Evolutionary conservation across 2,329 filamentous ascomycete species (phyloP), one percentile per base, ranked within the genome.

Genomic region (Scytalidium sp.): DNA sequence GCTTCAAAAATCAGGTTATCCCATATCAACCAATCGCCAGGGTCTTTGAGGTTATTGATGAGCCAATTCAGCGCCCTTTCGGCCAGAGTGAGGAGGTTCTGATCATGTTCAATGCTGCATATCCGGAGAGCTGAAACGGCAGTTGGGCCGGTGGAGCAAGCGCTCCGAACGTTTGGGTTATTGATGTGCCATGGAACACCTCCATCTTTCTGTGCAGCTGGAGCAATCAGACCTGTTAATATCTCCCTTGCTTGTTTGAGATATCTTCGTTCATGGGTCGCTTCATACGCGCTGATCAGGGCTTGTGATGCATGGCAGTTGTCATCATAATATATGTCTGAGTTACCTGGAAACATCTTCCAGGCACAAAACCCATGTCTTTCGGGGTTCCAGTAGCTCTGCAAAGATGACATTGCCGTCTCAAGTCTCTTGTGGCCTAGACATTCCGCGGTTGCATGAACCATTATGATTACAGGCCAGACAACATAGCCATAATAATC

Each of bases 281-380:
- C 41, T 50, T 57, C 23, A 29, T 46, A 57, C 2, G 47, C 49
- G 21, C 50, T 53, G n/a, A 59, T 49, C 3, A 59, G 42, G 19
- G 53, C 49, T 40, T 59, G 56, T 15, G 49, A 46, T 2, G 51
- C 53, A 48, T 59, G 55, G 3, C 50, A 53, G 19, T 59, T 59
- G 19, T 58, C 56, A 40, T 58, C 56, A 32, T 55, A 58, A 25
- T 55, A 58, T 7, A 58, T 56, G 22, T 58, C 56, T 6, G 54
- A 45, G n/a, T 57, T 59, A 20, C 56, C 56, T 1, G 53, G 51
- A 43, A 51, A 57, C 55, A 58, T 58, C 25, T 58, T 57, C 55
- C 55, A 59, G 13, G 53, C 56, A 25, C 55, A 59, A 19, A 59
- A 59, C 4, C 49, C 56, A 42, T 50, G 48, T 32, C 40, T 43